These are phyloP conservation scores for Westerdykella aurantiaca DNA, from an alignment of 2,329 filamentous ascomycete genomes.

Conservation along the genomic window DNA sequence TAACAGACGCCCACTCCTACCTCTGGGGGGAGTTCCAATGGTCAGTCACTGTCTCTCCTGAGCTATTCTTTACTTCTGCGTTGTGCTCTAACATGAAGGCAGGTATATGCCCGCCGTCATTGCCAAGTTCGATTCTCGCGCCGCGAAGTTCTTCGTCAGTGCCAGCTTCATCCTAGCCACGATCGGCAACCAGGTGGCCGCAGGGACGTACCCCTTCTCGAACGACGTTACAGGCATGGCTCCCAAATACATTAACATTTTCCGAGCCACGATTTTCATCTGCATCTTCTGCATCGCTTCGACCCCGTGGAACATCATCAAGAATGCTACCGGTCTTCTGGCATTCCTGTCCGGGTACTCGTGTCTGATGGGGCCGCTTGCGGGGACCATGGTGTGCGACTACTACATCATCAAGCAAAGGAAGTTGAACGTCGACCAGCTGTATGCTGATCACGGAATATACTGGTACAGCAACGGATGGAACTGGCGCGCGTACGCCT, in stretches of 20 bases:
- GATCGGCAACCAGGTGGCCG: slow-evolving; percentile 41
- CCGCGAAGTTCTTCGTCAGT: slow-evolving; percentile 40
- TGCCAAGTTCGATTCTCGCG: slow-evolving; percentile 40
- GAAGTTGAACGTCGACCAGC: slow-evolving; percentile 30
- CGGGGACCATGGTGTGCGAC: slow-evolving; percentile 32
- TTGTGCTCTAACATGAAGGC: slow-evolving; percentile 1
- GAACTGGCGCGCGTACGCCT: slow-evolving; percentile 32
- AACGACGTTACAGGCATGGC: slow-evolving; percentile 32
- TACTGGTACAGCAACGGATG: slow-evolving; percentile 31
- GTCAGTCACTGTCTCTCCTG: slow-evolving; percentile 12
- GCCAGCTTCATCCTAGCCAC: slow-evolving; percentile 40
- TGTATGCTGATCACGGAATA: slow-evolving; percentile 28
- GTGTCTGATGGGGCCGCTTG: slow-evolving; percentile 34
- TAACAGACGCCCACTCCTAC: slow-evolving; percentile 42
- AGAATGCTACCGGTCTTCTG: slow-evolving; percentile 31
- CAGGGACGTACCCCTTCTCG: slow-evolving; percentile 35
- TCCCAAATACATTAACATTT: slow-evolving; percentile 36
- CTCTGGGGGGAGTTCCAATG: slow-evolving; percentile 45
- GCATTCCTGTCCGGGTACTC: slow-evolving; percentile 34
- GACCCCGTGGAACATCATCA: slow-evolving; percentile 36
- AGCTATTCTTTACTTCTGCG: background rate
- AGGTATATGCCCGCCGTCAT: slow-evolving; percentile 45
- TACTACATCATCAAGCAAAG: slow-evolving; percentile 34
- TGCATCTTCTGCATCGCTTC: slow-evolving; percentile 31
- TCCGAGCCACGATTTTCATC: slow-evolving; percentile 31